These are phyloP conservation scores for Phialemoniopsis sp. DNA, from an alignment of 2,329 filamentous ascomycete species.

Conservation along the genomic window DNA sequence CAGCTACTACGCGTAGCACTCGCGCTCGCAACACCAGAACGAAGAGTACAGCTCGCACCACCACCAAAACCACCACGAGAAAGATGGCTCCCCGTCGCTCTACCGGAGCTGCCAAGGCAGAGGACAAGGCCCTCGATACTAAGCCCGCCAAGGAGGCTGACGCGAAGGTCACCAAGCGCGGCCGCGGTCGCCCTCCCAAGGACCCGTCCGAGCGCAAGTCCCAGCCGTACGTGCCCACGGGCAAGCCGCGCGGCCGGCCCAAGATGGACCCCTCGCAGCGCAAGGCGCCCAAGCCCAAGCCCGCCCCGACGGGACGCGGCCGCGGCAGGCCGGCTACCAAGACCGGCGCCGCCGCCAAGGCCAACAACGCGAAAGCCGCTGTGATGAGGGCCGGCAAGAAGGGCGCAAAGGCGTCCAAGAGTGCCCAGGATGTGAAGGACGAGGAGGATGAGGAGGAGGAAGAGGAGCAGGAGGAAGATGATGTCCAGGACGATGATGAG, in stretches of 20 bases:
- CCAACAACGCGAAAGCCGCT: conserved; percentile 1
- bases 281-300: conserved; percentile 11
- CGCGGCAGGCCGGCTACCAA: conserved; percentile 15
- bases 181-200: conserved; percentile 6
- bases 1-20: no score
- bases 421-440: conserved; percentile 15
- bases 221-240: not conserved
- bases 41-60: no score
- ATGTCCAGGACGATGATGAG: conserved; percentile 1
- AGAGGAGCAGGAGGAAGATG: conserved; percentile 1
- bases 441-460: conserved; percentile 17
- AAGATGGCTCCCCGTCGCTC: conserved; percentile 8
- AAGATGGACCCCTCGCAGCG: conserved; percentile 14
- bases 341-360: conserved; percentile 1
- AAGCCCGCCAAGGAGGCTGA: conserved; percentile 10
- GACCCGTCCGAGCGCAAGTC: conserved; percentile 7
- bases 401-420: not conserved
- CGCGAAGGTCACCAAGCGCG: conserved; percentile 10
- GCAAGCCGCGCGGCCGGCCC: conserved; percentile 12
- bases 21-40: no score
- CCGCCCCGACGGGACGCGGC: conserved; percentile 15
- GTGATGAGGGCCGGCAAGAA: conserved; percentile 3
- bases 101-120: conserved; percentile 3
- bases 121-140: conserved; percentile 1
- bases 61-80: not conserved